Base-by-base conservation (phyloP, 306 rosid species). In the Inga laurina region DNA sequence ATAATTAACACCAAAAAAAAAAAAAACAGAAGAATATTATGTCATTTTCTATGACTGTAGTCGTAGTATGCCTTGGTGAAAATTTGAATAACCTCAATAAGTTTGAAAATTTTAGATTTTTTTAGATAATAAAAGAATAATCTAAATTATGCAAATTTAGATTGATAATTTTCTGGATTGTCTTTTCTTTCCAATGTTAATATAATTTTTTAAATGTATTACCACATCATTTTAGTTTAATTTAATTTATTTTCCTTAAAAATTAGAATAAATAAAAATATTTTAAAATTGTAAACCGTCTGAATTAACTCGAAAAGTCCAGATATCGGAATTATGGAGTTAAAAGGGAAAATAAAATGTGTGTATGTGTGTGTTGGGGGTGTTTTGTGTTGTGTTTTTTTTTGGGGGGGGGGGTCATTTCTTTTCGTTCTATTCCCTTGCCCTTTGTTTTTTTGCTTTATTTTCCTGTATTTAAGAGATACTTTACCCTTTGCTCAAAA, bases 361-460 rank as follows among this genome's bases (percentile, higher is more conserved):
- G 16, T 51, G 5, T 18, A 5, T 5, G 8, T 51, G 41, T n/a
- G n/a, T n/a, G 32, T 2, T 32, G 32, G 32, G 32, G n/a, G n/a
- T n/a, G 1, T 32, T 5, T 37, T 37, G 2, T 34, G 37, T 37
- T 37, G 4, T 37, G 5, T 37, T 37, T 0, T 4, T 4, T 4
- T 4, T 37, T n/a, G n/a, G n/a, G n/a, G n/a, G n/a, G n/a, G n/a
- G n/a, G n/a, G n/a, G n/a, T n/a, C n/a, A n/a, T n/a, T n/a, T n/a
- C n/a, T n/a, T 22, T 59, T 59, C 32, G 10, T 22, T 59, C 9
- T 59, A 9, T n/a, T 19, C 62, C 24, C 62, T 21, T 1, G 2
- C 10, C 2, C 22, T 6, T 5, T 19, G 2, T 3, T 21, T 0
- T 56, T 10, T 1, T 10, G 0, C 0, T 44, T 5, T 37, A 0